Evolutionary conservation across 352 stramenopile species (phyloP), one percentile per base, ranked within the genome.

Genomic region (Phytophthora sp.): DNA sequence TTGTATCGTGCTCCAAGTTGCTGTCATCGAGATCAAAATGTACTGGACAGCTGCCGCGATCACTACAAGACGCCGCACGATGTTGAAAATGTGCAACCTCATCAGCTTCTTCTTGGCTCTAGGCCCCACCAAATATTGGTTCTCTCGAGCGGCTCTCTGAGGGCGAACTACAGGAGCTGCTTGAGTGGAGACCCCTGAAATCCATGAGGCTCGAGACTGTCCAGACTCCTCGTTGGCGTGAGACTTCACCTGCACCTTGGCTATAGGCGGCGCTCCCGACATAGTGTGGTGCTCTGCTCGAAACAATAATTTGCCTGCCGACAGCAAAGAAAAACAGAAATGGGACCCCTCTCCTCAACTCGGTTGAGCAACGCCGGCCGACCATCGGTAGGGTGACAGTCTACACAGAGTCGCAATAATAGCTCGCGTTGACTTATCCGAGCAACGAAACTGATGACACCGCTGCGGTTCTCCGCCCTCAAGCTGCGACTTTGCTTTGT

Each of bases 1-100:
- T 5, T 43, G 11, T 7, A 75, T 32, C 3, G 70, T 67, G 10
- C 38, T 23, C 20, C 27, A 63, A 21, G 48, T 53, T 8, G 73
- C 73, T 1, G 46, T n/a, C 23, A 77, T 42, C 0, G 64, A 79
- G 17, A 73, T 38, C 37, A 54, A 31, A 6, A 74, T 66, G 58
- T 82, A 82, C 39, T 69, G 60, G 0, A 76, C 54, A 11, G 70
- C 66, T 4, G 70, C 70, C 5, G 54, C 70, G 17, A 78, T 62
- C 1, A 69, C 49, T 11, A 70, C 17, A 3, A 76, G 35, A 8
- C 70, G 70, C 37, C 70, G 57, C 11, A 62, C 1, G 11, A 78
- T 12, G 37, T 72, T 63, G 45, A 77, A 62, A 43, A 62, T 32
- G 26, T 71, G 50, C 39, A 46, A 50, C 24, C 15, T 21, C 32